Conservation (phyloP, 2,329 filamentous ascomycete species). For the Aspergillus sp. region DNA sequence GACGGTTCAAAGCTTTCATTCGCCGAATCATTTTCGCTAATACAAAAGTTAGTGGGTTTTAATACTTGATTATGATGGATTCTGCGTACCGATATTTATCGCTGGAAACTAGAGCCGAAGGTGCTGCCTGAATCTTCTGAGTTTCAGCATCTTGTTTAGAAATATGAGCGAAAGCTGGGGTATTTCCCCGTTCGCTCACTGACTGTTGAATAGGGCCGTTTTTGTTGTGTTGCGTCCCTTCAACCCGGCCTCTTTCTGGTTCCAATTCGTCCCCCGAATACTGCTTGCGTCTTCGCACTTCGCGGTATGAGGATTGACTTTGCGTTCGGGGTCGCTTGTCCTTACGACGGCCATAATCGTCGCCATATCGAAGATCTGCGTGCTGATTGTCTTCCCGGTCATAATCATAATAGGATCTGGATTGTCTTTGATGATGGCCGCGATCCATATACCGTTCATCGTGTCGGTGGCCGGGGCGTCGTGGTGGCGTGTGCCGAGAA, state of each 20-base stretch:
- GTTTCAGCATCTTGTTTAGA: conserved; percentile 70
- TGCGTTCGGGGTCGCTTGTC: conserved; percentile 63
- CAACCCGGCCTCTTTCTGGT: conserved; percentile 30
- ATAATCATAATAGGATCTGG: conserved; percentile 55
- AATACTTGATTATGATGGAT: neutral
- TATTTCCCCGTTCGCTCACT: conserved; percentile 67
- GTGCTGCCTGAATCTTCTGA: conserved; percentile 61
- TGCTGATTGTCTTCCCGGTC: conserved; percentile 51
- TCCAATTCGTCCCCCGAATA: conserved; percentile 44
- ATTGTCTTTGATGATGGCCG: conserved; percentile 46
- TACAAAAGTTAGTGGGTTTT: conserved; percentile 20
- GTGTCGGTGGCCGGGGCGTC: conserved; percentile 42
- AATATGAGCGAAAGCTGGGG: conserved; percentile 62
- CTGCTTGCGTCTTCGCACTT: conserved; percentile 43
- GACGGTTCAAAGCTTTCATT: conserved; percentile 32
- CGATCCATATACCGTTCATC: conserved; percentile 45
- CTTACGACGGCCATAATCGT: conserved; percentile 53
- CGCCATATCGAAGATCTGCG: conserved; percentile 52
- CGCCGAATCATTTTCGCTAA: conserved; percentile 24
- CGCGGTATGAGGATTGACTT: conserved; percentile 53
- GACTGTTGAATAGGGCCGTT: conserved; percentile 61
- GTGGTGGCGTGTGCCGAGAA: conserved; percentile 37
- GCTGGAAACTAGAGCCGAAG: conserved; percentile 40
- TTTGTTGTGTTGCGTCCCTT: conserved; percentile 41
- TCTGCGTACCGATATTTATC: conserved; percentile 46